Evolutionary conservation across 2,329 filamentous ascomycete genomes (phyloP), one percentile per base, ranked within the genome.

Genomic region (Trichoderma koningiopsis): DNA sequence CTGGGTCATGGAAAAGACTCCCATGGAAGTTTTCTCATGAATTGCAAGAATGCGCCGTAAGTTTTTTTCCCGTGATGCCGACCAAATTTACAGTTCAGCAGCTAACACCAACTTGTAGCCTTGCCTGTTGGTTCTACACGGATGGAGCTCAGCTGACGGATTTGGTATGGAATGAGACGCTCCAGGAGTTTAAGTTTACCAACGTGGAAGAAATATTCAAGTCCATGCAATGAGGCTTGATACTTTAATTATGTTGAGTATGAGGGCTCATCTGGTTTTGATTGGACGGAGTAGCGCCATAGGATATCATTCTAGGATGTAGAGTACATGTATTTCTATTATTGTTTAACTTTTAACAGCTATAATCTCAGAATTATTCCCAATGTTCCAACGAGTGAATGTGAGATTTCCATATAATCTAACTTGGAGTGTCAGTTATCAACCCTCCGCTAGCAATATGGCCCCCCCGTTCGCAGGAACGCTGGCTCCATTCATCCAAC

Each of bases 11-110:
- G 84, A 0, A 79, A 78, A 55, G 83, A 86, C 72, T 83, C 82
- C 0, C 85, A 88, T 72, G 85, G 84, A 0, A 83, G 81, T 56
- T 86, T 83, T 70, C 52, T 86, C 0, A 84, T 83, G 79, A 81
- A 82, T 59, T 86, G 83, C 47, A 49, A 49, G n/a, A 49, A 22
- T 24, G 19, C 47, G 4, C 47, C 47, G 47, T 49, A 49, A 24
- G 47, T 24, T 49, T 49, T 24, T n/a, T 49, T 2, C n/a, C 7
- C 3, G 10, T 11, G 4, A 11, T 49, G 4, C 13, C 2, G 5
- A 5, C 5, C 13, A 13, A 11, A 24, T 24, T 13, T 13, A 3
- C 11, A 24, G n/a, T 4, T 2, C 0, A 8, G 3, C 13, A 49
- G 24, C 47, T 49, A 22, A 49, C 47, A 11, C 11, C 22, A 49